These are phyloP conservation scores for Didymosphaeria variabile DNA, from an alignment of 2,329 filamentous ascomycete genomes.

Conservation along the genomic window DNA sequence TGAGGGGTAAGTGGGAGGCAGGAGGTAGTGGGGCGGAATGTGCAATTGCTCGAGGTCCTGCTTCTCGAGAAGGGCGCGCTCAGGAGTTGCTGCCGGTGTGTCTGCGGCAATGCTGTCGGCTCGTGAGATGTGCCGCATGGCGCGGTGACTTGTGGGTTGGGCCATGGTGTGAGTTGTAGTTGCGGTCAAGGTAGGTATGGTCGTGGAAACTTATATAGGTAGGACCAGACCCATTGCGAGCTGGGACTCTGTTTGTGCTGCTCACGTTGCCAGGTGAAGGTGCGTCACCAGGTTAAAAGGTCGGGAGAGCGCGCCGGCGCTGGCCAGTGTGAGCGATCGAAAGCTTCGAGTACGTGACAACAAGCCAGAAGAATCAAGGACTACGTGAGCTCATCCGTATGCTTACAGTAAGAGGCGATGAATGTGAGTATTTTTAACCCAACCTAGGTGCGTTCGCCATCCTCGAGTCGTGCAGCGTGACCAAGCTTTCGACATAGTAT, in stretches of 20 bases:
- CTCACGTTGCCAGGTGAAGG: background rate
- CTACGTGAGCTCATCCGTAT: background rate
- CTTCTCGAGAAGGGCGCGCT: background rate
- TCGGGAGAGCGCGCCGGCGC: background rate
- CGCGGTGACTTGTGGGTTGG: background rate
- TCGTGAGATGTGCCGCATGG: no score
- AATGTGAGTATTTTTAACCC: background rate
- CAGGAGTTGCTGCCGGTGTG: slow-evolving; percentile 3
- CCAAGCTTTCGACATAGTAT: no score
- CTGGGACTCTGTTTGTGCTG: background rate
- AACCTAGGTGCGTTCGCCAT: background rate
- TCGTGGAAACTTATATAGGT: background rate
- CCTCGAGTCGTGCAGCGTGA: no score
- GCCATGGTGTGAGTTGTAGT: background rate
- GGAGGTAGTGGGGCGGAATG: slow-evolving; percentile 25
- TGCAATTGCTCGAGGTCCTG: background rate
- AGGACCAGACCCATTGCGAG: background rate
- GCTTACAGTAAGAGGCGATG: background rate
- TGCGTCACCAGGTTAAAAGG: background rate
- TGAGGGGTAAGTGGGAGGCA: slow-evolving; percentile 32
- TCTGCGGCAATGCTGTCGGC: background rate
- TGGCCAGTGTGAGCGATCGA: background rate
- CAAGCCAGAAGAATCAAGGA: background rate
- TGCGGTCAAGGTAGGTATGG: background rate
- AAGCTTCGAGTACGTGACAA: background rate